Evolutionary conservation across 177 flowering plant genomes (phyloP).

Genomic region (Vitis hybrid): DNA sequence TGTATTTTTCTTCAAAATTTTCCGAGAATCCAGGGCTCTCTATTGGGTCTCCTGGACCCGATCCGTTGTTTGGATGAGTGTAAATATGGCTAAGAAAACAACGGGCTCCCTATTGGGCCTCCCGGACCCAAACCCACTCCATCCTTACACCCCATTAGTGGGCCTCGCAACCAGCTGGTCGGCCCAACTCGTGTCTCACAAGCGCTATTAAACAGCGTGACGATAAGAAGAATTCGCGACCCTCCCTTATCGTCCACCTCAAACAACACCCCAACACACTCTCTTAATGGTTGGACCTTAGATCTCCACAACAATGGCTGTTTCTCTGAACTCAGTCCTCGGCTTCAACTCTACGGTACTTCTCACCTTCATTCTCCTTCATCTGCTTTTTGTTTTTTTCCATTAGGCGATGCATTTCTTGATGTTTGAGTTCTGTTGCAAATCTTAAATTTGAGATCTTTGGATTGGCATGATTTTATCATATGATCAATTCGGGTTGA

Average conservation of each 20-base stretch:
- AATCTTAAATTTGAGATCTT: not conserved
- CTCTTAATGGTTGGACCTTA: conserved; percentile 20
- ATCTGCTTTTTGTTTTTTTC: not conserved
- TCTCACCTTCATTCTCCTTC: not conserved
- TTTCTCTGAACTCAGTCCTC: conserved; percentile 40
- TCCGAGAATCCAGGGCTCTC: too few relatives aligned
- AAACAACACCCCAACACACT: not conserved
- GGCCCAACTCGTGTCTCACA: not conserved
- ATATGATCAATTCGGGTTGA: not conserved
- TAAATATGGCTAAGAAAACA: too few relatives aligned
- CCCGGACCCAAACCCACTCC: too few relatives aligned
- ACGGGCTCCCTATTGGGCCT: too few relatives aligned
- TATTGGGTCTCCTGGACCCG: too few relatives aligned
- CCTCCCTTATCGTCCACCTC: not conserved
- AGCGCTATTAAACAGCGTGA: not conserved
- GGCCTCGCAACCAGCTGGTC: too few relatives aligned
- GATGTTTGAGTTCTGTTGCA: not conserved
- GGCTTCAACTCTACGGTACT: conserved; percentile 45
- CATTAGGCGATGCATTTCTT: not conserved
- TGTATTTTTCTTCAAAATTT: too few relatives aligned
- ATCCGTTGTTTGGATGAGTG: too few relatives aligned
- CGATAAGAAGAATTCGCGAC: not conserved
- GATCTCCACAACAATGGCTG: conserved; percentile 36
- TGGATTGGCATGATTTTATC: not conserved
- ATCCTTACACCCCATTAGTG: too few relatives aligned